Base-by-base conservation (phyloP, 2,329 filamentous ascomycete genomes). In the Exophiala lecanii-corni region DNA sequence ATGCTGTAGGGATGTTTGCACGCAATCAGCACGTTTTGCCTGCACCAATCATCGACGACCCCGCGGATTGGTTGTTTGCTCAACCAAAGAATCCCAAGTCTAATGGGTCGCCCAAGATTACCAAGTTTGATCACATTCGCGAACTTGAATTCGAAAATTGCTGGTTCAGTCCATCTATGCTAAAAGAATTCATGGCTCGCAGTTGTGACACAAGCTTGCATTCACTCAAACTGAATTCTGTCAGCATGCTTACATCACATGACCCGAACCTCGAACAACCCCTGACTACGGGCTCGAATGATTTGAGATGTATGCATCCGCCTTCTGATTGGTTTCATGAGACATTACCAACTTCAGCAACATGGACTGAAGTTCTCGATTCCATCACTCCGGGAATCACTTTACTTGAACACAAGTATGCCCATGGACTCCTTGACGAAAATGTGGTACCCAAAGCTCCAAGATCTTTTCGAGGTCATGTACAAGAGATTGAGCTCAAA, bases 91-190 rank as follows among this genome's bases (percentile, higher is more conserved):
- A 32, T n/a, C 26, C 3, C n/a, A 9, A 26, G 2, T n/a, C n/a
- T n/a, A n/a, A n/a, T n/a, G n/a, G n/a, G n/a, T 23, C 54, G 9
- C 39, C 57, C 7, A 58, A 63, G 19, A 45, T 80, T 4, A 57
- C 81, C n/a, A 59, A 60, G 1, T 70, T 87, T 33, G 76, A 75
- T 2, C 61, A 76, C 53, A 60, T 86, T 17, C 67, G 76, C 47
- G 67, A 78, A 37, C 60, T 87, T 2, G 80, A 74, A 0, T 64
- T 86, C 6, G 77, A 77, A 53, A 86, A 86, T 54, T 85, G 82
- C 62, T 86, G 82, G 81, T 66, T 79, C 9, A 74, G 74, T 2
- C 81, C 82, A 0, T 66, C 73, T 30, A 68, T 79, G 2, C 67
- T 86, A 21, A 56, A 72, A 21, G 64, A 70, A 9, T 69, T 81